Percentiles rank a stretch among this genome's conserved stretches.
Evolutionary conservation across 192 early-diverging fungal species (phyloP).

Genomic region (Coemansia sp.): DNA sequence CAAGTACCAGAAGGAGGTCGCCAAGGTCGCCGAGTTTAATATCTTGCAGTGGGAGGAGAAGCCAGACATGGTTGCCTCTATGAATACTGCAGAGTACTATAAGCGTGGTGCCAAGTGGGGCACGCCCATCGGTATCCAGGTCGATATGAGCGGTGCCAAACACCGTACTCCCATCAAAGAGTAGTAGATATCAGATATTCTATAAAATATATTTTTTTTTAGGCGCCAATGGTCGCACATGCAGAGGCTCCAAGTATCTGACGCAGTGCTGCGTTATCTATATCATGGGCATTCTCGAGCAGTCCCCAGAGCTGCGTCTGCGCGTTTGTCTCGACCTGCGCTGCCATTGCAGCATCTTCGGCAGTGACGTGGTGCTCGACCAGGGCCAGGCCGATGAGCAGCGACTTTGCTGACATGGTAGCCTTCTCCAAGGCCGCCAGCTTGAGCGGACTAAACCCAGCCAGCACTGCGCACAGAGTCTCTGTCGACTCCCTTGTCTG

Average conservation of each 20-base stretch:
- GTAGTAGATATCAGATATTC: neutral
- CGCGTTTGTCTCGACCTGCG: constrained; percentile 78
- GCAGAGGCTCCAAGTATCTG: constrained; percentile 77
- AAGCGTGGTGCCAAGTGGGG: constrained; percentile 48
- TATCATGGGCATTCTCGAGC: constrained; percentile 71
- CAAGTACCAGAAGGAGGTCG: constrained; percentile 46
- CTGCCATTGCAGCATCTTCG: constrained; percentile 74
- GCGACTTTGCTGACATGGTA: constrained; percentile 83
- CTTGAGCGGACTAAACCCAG: constrained; percentile 64
- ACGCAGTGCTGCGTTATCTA: constrained; percentile 56
- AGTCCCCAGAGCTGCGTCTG: constrained; percentile 93
- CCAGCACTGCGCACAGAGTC: constrained; percentile 57
- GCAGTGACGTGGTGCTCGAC: constrained; percentile 72
- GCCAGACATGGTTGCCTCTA: constrained; percentile 9
- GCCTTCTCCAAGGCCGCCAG: constrained; percentile 89
- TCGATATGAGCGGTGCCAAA: constrained; percentile 32
- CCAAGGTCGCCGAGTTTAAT: constrained; percentile 43
- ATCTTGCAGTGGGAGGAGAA: constrained; percentile 49
- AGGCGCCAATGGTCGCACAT: constrained; percentile 49
- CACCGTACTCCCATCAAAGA: constrained; percentile 31
- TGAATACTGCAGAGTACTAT: constrained; percentile 25
- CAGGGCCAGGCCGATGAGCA: constrained; percentile 86
- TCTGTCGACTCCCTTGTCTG: constrained; percentile 65
- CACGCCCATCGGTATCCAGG: constrained; percentile 29
- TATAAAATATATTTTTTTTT: neutral